These are phyloP conservation scores for Phoma sp. DNA, from an alignment of 2,329 filamentous ascomycete species.

Conservation along the genomic window DNA sequence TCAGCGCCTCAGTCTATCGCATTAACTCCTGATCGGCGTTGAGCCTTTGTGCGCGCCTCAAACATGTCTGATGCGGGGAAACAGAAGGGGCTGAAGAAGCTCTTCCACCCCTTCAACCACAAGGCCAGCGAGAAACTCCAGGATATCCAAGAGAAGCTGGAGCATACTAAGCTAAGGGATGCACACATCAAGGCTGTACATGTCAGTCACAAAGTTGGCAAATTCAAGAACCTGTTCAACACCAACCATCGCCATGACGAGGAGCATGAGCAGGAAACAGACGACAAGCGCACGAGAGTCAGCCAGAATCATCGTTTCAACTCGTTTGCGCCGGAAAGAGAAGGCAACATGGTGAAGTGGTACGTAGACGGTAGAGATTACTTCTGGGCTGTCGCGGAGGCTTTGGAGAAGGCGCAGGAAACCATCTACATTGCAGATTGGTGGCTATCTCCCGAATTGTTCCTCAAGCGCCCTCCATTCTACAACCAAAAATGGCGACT, in stretches of 20 bases:
- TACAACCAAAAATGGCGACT: constrained; percentile 84
- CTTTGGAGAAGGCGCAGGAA: constrained; percentile 88
- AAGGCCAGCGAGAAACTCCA: constrained; percentile 34
- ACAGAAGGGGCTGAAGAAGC: constrained; percentile 43
- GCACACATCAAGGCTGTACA: constrained; percentile 62
- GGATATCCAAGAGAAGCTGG: constrained; percentile 53
- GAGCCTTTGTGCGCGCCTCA: constrained; percentile 20
- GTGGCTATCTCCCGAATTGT: constrained; percentile 93
- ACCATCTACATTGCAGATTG: constrained; percentile 96
- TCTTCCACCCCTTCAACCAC: constrained; percentile 49
- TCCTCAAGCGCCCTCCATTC: constrained; percentile 82
- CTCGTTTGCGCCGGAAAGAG: constrained; percentile 88
- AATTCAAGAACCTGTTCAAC: constrained; percentile 75
- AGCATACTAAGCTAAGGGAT: constrained; percentile 55
- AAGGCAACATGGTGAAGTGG: constrained; percentile 91
- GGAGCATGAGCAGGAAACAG: constrained; percentile 83
- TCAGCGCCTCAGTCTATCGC: constrained; percentile 17
- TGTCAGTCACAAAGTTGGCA: constrained; percentile 68
- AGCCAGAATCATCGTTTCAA: constrained; percentile 79
- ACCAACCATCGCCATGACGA: constrained; percentile 92
- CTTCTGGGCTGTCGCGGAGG: constrained; percentile 88
- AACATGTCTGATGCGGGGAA: constrained; percentile 33
- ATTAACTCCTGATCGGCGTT: constrained; percentile 15
- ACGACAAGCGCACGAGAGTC: constrained; percentile 77
- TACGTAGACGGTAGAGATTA: constrained; percentile 96